Base-by-base conservation (phyloP, 1,284 basidiomycete species). In the Pseudozyma flocculosa region DNA sequence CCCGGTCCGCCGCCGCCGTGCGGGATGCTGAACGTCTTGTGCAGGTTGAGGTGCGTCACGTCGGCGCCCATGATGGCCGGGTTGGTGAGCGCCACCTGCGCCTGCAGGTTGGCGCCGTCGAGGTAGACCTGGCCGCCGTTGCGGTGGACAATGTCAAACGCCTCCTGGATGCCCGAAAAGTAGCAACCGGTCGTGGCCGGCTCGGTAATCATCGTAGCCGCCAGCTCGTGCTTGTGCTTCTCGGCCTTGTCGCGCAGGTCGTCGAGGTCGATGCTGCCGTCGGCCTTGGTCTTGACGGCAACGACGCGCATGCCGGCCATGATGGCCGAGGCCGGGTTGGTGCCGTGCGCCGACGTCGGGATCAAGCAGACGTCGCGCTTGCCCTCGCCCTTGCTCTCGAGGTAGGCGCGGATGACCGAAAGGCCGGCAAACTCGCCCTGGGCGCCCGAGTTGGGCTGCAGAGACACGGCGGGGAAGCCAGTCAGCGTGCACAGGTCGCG, bases 261-360 rank as follows among this genome's bases (percentile, higher is more conserved):
- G 32, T 81, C 84, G 17, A 97, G 82, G 76, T 98, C 92, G 37
- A 97, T 84, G 68, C 87, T 92, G 36, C 94, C 94, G 74, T 95
- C 89, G 2, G 82, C 76, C 59, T 88, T 85, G 4, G 88, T 89
- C 82, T 95, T 95, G 78, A 98, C 87, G 21, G 94, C 82, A 2
- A 98, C 90, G 34, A 98, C 94, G 79, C 91, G 94, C 80, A 97
- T 84, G 34, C 94, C 94, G 43, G 94, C 91, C 92, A 98, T 94
- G 51, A 90, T 88, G 43, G 94, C 94, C 39, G 90, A 94, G 7
- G 76, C 76, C 1, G 76, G 76, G 53, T 78, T 78, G 34, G 93
- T 96, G 44, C 93, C 93, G 80, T 97, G 94, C 0, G 94, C 93
- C 66, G 90, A 94, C 51, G 93, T 82, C 43, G 94, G 94, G 68